A percentile compares a stretch with the other conserved stretches of the same genome.
Evolutionary conservation across 1,139 yeast genomes (phyloP).

Genomic region (Pneumocystis murina): DNA sequence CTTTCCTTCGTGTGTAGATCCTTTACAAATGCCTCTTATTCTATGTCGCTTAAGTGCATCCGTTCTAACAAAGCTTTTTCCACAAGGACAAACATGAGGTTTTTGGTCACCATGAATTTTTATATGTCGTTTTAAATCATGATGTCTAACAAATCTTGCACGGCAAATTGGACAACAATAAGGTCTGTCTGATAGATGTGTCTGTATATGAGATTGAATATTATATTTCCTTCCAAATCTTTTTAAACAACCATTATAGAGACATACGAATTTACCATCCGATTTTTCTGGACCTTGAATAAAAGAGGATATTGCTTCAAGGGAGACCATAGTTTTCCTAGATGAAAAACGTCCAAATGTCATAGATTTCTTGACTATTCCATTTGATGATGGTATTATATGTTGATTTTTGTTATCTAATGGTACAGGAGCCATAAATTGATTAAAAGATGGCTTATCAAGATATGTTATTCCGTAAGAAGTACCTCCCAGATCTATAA

Average conservation of each 20-base stretch:
- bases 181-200: conserved; percentile 90
- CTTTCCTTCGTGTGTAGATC: conserved; percentile 34
- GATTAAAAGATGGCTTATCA: neutral
- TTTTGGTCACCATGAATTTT: conserved; percentile 67
- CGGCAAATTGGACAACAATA: conserved; percentile 43
- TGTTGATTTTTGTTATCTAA: neutral
- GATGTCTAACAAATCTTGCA: conserved; percentile 72
- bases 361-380: neutral
- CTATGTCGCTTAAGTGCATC: conserved; percentile 81
- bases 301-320: conserved; percentile 12
- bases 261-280: conserved; percentile 50
- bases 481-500: neutral
- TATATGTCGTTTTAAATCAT: conserved; percentile 79
- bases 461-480: neutral
- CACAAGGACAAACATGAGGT: conserved; percentile 70
- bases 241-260: conserved; percentile 67
- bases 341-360: conserved; percentile 3
- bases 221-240: conserved; percentile 78
- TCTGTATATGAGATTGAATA: conserved; percentile 92
- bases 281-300: conserved; percentile 53
- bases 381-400: neutral
- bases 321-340: conserved; percentile 11
- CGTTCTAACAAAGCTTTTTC: conserved; percentile 75
- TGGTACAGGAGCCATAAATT: neutral
- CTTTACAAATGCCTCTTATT: conserved; percentile 60